A percentile compares a stretch with the other conserved stretches of the same genome.
These are phyloP conservation scores for Oxyria digyna DNA, from an alignment of 148 eudicot species.

Conservation along the genomic window DNA sequence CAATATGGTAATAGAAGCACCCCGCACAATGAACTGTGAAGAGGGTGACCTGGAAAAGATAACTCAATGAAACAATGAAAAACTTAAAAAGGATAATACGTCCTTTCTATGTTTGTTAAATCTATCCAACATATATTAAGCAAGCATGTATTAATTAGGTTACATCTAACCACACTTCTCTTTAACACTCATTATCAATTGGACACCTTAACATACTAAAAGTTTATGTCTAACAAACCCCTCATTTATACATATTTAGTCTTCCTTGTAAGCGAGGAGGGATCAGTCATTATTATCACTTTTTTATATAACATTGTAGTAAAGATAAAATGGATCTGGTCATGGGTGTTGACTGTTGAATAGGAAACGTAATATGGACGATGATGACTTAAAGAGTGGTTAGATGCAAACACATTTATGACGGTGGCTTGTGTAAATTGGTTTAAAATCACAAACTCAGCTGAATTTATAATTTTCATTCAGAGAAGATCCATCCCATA, in stretches of 20 bases:
- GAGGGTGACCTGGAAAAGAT: slow-evolving; percentile 46
- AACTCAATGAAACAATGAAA: neutral
- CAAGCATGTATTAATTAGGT: neutral
- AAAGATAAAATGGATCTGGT: neutral
- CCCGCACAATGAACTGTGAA: slow-evolving; percentile 78
- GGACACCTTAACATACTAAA: neutral
- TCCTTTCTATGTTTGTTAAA: too few relatives aligned
- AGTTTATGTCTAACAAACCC: neutral
- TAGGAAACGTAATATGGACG: neutral
- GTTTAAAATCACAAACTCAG: neutral
- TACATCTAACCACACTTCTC: neutral
- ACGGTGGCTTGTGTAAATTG: neutral
- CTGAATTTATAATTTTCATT: neutral
- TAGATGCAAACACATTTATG: neutral
- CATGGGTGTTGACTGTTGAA: neutral
- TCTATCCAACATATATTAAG: too few relatives aligned
- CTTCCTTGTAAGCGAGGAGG: neutral
- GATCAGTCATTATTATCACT: neutral
- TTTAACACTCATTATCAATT: neutral
- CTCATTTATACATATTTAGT: neutral
- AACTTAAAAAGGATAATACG: neutral
- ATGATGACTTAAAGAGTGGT: neutral
- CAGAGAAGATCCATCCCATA: neutral
- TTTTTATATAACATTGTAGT: neutral
- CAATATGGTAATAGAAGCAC: slow-evolving; percentile 63